Evolutionary conservation across 1,139 yeast species (phyloP), one percentile per base, ranked within the genome.

Genomic region (Williopsis jadinii): DNA sequence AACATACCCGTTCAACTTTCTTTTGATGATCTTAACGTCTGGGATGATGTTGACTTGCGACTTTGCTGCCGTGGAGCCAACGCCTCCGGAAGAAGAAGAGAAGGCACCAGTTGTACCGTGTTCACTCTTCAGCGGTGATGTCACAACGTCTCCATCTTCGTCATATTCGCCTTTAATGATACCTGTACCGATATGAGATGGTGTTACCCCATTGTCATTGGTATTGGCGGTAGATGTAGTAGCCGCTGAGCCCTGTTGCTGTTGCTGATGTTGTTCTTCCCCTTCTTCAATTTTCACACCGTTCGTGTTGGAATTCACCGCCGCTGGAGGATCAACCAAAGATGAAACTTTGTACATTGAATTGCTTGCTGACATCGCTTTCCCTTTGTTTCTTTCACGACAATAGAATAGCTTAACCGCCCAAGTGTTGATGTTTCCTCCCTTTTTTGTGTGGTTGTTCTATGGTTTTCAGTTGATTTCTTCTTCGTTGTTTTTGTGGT

Each of bases 1-100:
- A 45, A 94, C 98, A 62, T 84, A 90, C 8, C 95, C 95, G 52
- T 81, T 84, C 54, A 90, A 77, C 59, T 86, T 86, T 54, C 95
- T 81, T 56, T 84, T 83, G 56, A 87, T 78, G 46, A 87, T 71
- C 58, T 70, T 71, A 43, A 67, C 52, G 38, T 65, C 66, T 24
- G 67, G 64, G 42, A 60, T 66, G 33, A 10, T 13, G n/a, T 31
- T 12, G 30, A 11, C 12, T 5, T 11, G 30, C 8, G 14, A 6
- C 14, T 12, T 14, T 31, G 14, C 12, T 10, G 19, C 19, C 3
- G 33, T 31, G 6, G 33, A 9, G 12, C 11, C 27, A 11, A 13
- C 11, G 12, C 11, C 12, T n/a, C 12, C 12, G 5, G 12, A 28
- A n/a, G 30, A 28, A n/a, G 30, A 28, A n/a, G 30, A 11, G 12